Evolutionary conservation across 257 asterid species (phyloP).

Genomic region (Echium plantagineum): DNA sequence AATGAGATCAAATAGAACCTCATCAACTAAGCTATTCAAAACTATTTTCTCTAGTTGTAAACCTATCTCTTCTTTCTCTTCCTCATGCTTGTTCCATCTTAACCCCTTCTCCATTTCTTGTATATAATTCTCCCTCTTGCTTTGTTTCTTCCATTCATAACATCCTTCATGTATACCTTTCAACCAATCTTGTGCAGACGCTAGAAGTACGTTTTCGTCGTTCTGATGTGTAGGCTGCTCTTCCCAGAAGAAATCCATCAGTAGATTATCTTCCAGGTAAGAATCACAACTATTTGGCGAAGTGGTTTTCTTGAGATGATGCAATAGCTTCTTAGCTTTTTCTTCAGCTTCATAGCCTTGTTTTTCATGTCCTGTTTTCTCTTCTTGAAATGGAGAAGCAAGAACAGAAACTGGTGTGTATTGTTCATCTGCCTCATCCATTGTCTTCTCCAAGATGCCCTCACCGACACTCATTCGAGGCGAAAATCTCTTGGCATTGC

Average conservation of each 20-base stretch:
- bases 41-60: not conserved
- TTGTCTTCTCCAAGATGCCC: no score
- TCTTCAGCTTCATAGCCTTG: conserved; percentile 9
- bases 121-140: conserved; percentile 30
- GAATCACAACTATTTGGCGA: not conserved
- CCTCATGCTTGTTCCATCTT: conserved; percentile 37
- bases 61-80: conserved; percentile 38
- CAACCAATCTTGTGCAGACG: conserved; percentile 2
- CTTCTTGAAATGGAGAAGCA: conserved; percentile 47
- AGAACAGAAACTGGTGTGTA: conserved; percentile 77
- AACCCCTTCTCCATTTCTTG: conserved; percentile 50
- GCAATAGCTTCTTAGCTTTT: conserved; percentile 29
- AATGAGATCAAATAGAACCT: not conserved
- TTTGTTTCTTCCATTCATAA: conserved; percentile 41
- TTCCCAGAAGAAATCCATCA: conserved; percentile 42
- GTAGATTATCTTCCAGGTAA: conserved; percentile 4
- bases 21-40: not conserved
- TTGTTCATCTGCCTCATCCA: conserved; percentile 53
- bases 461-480: no score
- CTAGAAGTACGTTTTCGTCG: not conserved
- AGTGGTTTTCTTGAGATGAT: conserved; percentile 7
- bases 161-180: conserved; percentile 25
- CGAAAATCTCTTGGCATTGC: no score
- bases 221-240: conserved; percentile 17
- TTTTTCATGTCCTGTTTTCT: conserved; percentile 8